These are phyloP conservation scores for Nepenthes gracilis DNA, from an alignment of 148 eudicot species.

Conservation along the genomic window DNA sequence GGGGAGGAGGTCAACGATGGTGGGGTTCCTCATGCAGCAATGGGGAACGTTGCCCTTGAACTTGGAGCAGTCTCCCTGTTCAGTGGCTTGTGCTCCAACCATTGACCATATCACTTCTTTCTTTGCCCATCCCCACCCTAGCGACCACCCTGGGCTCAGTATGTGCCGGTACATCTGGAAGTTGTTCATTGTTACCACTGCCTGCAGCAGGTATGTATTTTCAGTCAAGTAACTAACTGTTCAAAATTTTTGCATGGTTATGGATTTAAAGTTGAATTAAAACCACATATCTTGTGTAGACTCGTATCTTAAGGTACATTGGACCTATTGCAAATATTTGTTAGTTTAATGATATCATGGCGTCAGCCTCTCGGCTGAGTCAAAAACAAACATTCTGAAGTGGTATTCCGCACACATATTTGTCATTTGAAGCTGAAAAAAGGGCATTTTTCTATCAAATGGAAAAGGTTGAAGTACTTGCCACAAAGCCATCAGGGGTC, in stretches of 20 bases:
- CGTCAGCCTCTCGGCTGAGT: no score
- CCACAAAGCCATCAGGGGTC: constrained; percentile 86
- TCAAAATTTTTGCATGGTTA: no score
- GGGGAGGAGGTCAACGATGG: constrained; percentile 69
- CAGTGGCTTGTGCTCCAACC: constrained; percentile 80
- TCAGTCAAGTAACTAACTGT: no score
- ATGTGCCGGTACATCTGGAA: constrained; percentile 84
- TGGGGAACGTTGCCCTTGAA: constrained; percentile 78
- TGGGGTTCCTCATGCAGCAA: constrained; percentile 71
- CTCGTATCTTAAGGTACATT: no score
- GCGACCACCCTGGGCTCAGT: constrained; percentile 69
- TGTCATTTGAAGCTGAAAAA: neutral
- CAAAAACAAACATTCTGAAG: no score
- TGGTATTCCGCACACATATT: neutral
- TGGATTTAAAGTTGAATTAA: no score
- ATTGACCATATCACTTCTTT: constrained; percentile 89
- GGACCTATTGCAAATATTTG: no score
- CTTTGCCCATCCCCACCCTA: constrained; percentile 93
- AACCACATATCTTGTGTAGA: no score
- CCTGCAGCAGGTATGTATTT: constrained; percentile 23
- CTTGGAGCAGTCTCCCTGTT: constrained; percentile 91
- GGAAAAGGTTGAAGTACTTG: constrained; percentile 8
- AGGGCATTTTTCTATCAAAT: neutral
- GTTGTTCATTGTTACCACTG: constrained; percentile 66
- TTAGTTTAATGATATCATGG: no score